Evolutionary conservation across 1,284 basidiomycete species (phyloP).

Genomic region (Rhodotorula sp.): DNA sequence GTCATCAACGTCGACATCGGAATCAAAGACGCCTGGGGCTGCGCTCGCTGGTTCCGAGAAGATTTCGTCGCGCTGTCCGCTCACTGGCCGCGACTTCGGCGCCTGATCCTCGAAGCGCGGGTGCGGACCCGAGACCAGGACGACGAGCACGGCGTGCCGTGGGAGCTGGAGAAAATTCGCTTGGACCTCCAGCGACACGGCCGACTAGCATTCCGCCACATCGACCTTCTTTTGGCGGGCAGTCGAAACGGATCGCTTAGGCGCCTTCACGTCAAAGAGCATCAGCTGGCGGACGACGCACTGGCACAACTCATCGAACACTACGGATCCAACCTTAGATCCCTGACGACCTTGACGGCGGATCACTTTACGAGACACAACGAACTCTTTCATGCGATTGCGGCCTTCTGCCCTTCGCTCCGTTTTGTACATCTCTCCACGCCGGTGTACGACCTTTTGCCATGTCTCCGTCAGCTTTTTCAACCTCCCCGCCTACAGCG

Average conservation of each 20-base stretch:
- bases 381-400: background rate
- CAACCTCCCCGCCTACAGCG: background rate
- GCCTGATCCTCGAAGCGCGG: background rate
- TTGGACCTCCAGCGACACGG: constrained; percentile 6
- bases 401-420: background rate
- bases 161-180: constrained; percentile 18
- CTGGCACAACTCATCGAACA: constrained; percentile 3
- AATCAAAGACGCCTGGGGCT: constrained; percentile 20
- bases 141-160: background rate
- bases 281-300: constrained; percentile 12
- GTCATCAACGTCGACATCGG: constrained; percentile 26
- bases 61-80: constrained; percentile 10
- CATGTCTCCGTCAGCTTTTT: background rate
- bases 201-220: constrained; percentile 8
- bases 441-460: background rate
- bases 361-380: constrained; percentile 3
- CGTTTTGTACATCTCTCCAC: background rate
- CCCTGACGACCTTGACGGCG: constrained; percentile 10
- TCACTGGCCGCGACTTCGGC: constrained; percentile 5
- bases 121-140: background rate
- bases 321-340: background rate
- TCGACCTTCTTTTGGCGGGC: constrained; percentile 9
- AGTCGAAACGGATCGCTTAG: background rate
- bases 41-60: constrained; percentile 3
- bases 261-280: constrained; percentile 15